Evolutionary conservation across 371 early-diverging fungal genomes (phyloP).

Genomic region (Parasitella parasitica): DNA sequence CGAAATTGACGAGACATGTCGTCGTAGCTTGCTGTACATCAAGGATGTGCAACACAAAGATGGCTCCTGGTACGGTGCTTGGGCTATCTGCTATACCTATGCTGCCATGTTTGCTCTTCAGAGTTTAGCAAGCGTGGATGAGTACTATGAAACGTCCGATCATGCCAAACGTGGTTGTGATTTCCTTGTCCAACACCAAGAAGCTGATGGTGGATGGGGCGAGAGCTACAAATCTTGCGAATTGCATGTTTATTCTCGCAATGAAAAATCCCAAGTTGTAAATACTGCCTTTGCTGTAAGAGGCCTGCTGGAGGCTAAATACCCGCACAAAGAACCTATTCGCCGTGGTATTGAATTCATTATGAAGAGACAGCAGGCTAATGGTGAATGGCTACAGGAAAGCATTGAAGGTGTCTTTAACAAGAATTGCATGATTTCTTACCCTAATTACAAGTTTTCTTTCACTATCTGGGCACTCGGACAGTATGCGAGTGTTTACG

Average conservation of each 20-base stretch:
- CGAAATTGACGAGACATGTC: constrained; percentile 75
- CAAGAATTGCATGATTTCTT: constrained; percentile 88
- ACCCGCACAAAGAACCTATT: constrained; percentile 75
- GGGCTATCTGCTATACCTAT: constrained; percentile 98
- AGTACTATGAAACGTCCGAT: constrained; percentile 71
- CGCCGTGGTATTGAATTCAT: constrained; percentile 79
- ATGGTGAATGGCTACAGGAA: constrained; percentile 96
- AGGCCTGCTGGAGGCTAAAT: constrained; percentile 87
- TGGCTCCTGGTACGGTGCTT: constrained; percentile 95
- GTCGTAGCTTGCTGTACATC: constrained; percentile 74
- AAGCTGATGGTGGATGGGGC: constrained; percentile 96
- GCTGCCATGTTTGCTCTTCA: constrained; percentile 95
- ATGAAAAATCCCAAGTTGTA: constrained; percentile 82
- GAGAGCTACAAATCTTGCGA: constrained; percentile 92
- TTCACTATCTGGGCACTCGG: constrained; percentile 97
- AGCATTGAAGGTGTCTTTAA: constrained; percentile 98
- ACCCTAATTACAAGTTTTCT: constrained; percentile 94
- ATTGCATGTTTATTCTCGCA: constrained; percentile 62
- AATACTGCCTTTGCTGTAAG: constrained; percentile 90
- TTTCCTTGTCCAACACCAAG: constrained; percentile 85
- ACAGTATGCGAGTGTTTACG: constrained; percentile 76
- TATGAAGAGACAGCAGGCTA: constrained; percentile 82
- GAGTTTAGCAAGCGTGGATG: constrained; percentile 81
- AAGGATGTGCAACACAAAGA: constrained; percentile 71
- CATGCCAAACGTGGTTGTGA: constrained; percentile 68